Conservation (phyloP, 2,329 filamentous ascomycete species). For the Alternaria alternata region DNA sequence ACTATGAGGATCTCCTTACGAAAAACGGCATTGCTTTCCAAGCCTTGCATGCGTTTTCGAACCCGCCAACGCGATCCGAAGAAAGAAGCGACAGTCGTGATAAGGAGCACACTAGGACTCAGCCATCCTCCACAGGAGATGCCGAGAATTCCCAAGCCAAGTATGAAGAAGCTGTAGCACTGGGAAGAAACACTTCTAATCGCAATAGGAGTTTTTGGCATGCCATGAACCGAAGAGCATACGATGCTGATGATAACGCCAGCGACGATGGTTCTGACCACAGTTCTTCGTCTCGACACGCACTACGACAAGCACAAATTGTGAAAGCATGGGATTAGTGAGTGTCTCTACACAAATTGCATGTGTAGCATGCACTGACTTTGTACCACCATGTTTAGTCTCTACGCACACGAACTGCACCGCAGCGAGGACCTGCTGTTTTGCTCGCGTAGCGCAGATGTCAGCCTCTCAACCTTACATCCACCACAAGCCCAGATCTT, state of each 20-base stretch:
- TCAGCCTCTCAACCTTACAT: constrained; percentile 69
- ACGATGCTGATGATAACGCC: constrained; percentile 3
- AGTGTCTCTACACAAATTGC: not conserved
- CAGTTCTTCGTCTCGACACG: constrained; percentile 16
- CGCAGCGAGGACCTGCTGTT: constrained; percentile 63
- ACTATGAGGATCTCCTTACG: constrained; percentile 72
- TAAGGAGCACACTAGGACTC: not conserved
- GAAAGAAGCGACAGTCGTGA: not conserved
- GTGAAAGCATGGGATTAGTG: constrained; percentile 56
- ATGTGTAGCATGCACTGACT: not conserved
- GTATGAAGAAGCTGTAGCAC: not conserved
- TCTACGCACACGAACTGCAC: constrained; percentile 33
- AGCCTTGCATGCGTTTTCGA: constrained; percentile 57
- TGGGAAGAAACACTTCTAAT: constrained; percentile 8
- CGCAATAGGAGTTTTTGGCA: constrained; percentile 31
- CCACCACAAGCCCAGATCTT: constrained; percentile 72
- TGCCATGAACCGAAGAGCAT: constrained; percentile 30
- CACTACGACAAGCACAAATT: constrained; percentile 36
- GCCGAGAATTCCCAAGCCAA: constrained; percentile 7
- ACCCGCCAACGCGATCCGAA: constrained; percentile 18
- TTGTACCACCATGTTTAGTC: not conserved
- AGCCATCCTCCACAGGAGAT: not conserved
- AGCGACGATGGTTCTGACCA: constrained; percentile 9
- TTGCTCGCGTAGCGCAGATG: constrained; percentile 59
- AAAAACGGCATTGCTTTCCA: constrained; percentile 75